Evolutionary conservation across 371 early-diverging fungal genomes (phyloP), one percentile per base, ranked within the genome.

Genomic region (Apophysomyces variabilis): DNA sequence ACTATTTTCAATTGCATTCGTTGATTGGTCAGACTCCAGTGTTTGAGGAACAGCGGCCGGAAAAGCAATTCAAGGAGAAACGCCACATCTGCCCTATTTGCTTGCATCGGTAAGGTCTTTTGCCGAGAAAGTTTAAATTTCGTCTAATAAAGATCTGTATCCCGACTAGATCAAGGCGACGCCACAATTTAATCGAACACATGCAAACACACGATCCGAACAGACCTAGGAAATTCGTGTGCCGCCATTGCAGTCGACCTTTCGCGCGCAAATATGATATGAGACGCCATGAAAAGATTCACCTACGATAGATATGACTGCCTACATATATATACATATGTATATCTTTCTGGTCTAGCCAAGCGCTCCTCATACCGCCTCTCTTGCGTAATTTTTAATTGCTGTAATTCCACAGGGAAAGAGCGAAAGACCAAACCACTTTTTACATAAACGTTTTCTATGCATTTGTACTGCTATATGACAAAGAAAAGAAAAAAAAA

Each of bases 221-320:
- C 36, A 54, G 75, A 57, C 75, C 75, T 9, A 71, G 71, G 12
- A 41, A 45, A 38, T 75, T 75, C 41, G 36, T 56, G 18, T 75
- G 75, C 38, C 32, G 62, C 38, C 54, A 66, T 26, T 75, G 75
- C 57, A 57, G 44, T 35, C 65, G 75, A 18, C 64, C 71, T 47
- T 75, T 75, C 57, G 75, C 75, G 26, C 58, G 75, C 47, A 75
- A 75, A 64, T 75, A 75, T 43, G 75, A 75, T 41, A 71, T 71
- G 72, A 75, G 71, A 46, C 68, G 75, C 4, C 75, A 75, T 66
- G 75, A 75, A 71, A 75, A 75, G 57, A 75, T 75, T 47, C 75
- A 75, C 26, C 44, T 38, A 36, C 60, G 66, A 70, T 57, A 67
- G 12, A 59, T 46, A 11, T 21, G 21, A 11, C 41, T 41, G 11